Evolutionary conservation across 2,329 filamentous ascomycete genomes (phyloP).

Genomic region (Fusarium ambrosium): DNA sequence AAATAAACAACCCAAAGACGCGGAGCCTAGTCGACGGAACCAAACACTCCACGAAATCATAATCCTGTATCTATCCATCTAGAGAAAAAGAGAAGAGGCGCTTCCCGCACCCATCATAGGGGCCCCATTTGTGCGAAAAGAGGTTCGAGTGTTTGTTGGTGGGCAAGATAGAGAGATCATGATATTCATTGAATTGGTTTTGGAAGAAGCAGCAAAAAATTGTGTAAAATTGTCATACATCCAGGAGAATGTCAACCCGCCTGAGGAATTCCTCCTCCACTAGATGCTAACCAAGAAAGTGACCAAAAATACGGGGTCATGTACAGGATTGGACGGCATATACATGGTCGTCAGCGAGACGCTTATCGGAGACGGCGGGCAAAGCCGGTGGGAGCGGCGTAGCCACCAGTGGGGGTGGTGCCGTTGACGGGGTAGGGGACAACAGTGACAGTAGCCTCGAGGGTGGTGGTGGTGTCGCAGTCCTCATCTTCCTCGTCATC

Average conservation of each 20-base stretch:
- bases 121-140: constrained; percentile 1
- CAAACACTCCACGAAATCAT: constrained; percentile 17
- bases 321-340: constrained; percentile 41
- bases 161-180: constrained; percentile 45
- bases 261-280: constrained; percentile 35
- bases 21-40: constrained; percentile 16
- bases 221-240: constrained; percentile 46
- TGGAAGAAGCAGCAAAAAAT: constrained; percentile 32
- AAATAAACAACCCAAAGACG: constrained; percentile 33
- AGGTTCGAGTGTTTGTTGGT: constrained; percentile 13
- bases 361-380: constrained; percentile 52
- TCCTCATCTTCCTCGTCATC: constrained; percentile 35
- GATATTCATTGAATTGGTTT: constrained; percentile 48
- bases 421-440: constrained; percentile 58
- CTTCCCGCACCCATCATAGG: constrained; percentile 5
- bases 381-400: constrained; percentile 53
- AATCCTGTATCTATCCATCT: constrained; percentile 42
- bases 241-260: constrained; percentile 35
- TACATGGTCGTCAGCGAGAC: constrained; percentile 28
- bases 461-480: constrained; percentile 46
- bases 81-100: constrained; percentile 1
- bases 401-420: constrained; percentile 55
- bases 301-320: constrained; percentile 41
- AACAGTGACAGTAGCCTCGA: constrained; percentile 52
- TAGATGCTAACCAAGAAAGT: constrained; percentile 41